Conservation (phyloP, 257 asterid genomes). For the Coffea eugenioides region DNA sequence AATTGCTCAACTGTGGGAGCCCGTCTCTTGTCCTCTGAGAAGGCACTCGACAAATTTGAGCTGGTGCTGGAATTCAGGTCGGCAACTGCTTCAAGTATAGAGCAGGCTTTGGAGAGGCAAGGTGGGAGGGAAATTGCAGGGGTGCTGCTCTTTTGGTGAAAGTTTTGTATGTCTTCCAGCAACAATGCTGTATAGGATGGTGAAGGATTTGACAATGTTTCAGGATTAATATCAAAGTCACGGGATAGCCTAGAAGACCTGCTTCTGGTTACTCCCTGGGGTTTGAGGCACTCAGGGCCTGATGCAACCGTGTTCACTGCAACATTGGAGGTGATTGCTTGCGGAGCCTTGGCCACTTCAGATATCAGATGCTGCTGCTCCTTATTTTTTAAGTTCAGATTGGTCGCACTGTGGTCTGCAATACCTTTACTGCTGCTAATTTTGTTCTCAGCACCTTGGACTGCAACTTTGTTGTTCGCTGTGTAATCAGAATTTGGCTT, state of each 20-base stretch:
- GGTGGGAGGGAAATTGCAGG: conserved; percentile 57
- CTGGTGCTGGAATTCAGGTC: conserved; percentile 80
- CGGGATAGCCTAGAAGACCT: conserved; percentile 77
- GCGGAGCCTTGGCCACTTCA: conserved; percentile 21
- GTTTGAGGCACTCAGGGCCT: conserved; percentile 44
- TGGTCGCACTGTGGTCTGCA: neutral
- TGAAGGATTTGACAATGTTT: conserved; percentile 47
- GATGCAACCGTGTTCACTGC: conserved; percentile 49
- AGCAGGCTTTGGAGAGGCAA: conserved; percentile 82
- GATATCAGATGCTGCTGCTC: conserved; percentile 27
- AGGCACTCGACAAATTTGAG: conserved; percentile 36
- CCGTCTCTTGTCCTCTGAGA: conserved; percentile 40
- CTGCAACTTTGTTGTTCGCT: conserved; percentile 11
- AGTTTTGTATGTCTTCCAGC: conserved; percentile 91
- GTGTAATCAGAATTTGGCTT: conserved; percentile 43
- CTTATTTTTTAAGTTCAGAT: conserved; percentile 19
- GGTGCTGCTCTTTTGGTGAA: conserved; percentile 70
- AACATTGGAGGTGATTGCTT: conserved; percentile 24
- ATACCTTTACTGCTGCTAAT: conserved; percentile 22
- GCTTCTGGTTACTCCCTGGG: conserved; percentile 42
- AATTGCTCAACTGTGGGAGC: conserved; percentile 34
- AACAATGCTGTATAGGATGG: conserved; percentile 71
- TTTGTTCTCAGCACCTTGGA: conserved; percentile 34
- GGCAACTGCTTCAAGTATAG: conserved; percentile 95
- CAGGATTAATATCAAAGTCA: conserved; percentile 69